Evolutionary conservation across 495 filamentous ascomycete genomes (phyloP), one percentile per base, ranked within the genome.

Genomic region (Daldinia concentrica): DNA sequence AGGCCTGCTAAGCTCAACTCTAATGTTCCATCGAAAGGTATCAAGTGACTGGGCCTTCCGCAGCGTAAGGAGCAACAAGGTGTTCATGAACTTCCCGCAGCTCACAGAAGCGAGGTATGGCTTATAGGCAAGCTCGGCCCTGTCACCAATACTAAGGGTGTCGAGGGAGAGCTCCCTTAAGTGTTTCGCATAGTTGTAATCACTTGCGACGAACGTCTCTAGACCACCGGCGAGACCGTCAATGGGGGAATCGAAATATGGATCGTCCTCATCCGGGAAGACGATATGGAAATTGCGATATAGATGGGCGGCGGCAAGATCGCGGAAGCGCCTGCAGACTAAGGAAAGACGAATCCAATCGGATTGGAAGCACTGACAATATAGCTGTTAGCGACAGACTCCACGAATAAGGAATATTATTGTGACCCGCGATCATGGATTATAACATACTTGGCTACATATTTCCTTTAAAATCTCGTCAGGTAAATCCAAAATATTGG

Each of bases 81-180:
- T 88, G 62, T 87, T 90, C 79, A 90, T 81, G 29, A 89, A 86
- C 76, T 88, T 90, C 8, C 85, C 86, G 69, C 83, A 86, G 76
- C 82, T 85, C 32, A 79, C 72, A 37, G 69, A 81, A 61, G 82
- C 82, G 3, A 81, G 77, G 58, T 85, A 87, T 0, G 81, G 70
- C 50, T 81, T 79, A 68, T 86, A 86, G 5, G 82, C 78, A 1
- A 72, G 62, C 52, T 85, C 83, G 6, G 79, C 83, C 72, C 82
- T 82, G 14, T 78, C 74, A 4, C 83, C 83, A 5, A 79, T 74
- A 72, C 76, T 80, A 6, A 84, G 74, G 0, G 84, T 83, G 60
- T 87, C 86, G 34, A 89, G 77, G 11, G 77, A 78, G 4, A 89
- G 77, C 45, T 83, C 78, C 52, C 80, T 80, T 41, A 90, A 78